Evolutionary conservation across 2,329 filamentous ascomycete species (phyloP).

Genomic region (Colletotrichum lini): DNA sequence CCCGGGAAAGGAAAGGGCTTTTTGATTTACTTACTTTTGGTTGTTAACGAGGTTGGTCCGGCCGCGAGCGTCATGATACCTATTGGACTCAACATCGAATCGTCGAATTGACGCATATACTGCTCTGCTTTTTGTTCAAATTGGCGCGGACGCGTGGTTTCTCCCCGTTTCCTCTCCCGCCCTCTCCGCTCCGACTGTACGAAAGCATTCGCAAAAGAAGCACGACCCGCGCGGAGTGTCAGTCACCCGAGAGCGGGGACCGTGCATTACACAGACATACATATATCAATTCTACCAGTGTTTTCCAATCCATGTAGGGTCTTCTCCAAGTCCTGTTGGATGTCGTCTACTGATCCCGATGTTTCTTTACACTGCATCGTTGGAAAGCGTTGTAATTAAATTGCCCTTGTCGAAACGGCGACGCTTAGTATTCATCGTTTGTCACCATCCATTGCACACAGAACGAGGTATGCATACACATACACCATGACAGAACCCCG

Average conservation of each 20-base stretch:
- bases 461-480: too few species aligned
- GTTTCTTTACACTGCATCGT: too few species aligned
- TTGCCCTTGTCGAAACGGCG: not conserved
- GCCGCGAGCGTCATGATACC: conserved; percentile 42
- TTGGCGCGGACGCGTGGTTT: conserved; percentile 14
- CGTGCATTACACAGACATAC: conserved; percentile 35
- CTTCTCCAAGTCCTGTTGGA: too few species aligned
- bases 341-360: too few species aligned
- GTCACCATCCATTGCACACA: too few species aligned
- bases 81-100: conserved; percentile 33
- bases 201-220: conserved; percentile 27
- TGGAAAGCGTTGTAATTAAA: too few species aligned
- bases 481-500: not conserved
- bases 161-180: not conserved
- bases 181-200: conserved; percentile 25
- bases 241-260: not conserved
- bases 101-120: conserved; percentile 41
- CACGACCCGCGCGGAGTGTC: conserved; percentile 11
- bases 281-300: conserved; percentile 32
- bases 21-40: not conserved
- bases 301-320: not conserved
- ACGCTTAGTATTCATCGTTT: not conserved
- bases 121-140: conserved; percentile 34
- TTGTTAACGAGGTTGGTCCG: conserved; percentile 26
- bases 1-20: conserved; percentile 22